phyloP scores from a whole-genome alignment of 1,284 basidiomycete species.

The Abortiporus biennis region DNA sequence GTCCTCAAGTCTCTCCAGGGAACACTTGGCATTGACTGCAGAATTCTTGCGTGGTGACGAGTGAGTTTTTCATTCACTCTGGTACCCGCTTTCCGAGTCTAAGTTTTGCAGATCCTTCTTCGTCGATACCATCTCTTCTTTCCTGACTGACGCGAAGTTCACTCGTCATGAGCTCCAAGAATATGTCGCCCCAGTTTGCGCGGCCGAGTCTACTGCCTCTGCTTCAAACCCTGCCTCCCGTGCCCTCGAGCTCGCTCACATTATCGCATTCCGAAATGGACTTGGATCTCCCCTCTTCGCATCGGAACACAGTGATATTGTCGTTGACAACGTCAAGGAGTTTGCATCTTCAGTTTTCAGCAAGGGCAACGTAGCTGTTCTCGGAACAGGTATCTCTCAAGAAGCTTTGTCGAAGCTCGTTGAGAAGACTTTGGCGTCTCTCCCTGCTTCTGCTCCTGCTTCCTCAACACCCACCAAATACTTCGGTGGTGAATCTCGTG shows the following conservation, averaged over 20 bases:
- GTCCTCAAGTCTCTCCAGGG: conserved; percentile 80
- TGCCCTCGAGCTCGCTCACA: conserved; percentile 81
- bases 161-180: conserved; percentile 83
- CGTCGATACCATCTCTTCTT: conserved; percentile 80
- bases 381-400: conserved; percentile 82
- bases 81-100: conserved; percentile 5
- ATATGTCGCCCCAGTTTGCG: conserved; percentile 75
- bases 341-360: conserved; percentile 72
- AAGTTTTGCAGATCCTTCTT: conserved; percentile 66
- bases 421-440: conserved; percentile 56
- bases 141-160: conserved; percentile 79
- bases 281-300: conserved; percentile 88
- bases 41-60: conserved; percentile 96
- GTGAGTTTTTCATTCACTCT: too few species aligned
- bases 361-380: conserved; percentile 75
- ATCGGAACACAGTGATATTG: conserved; percentile 58
- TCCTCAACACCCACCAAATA: conserved; percentile 47
- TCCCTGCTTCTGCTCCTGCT: conserved; percentile 34
- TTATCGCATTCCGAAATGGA: conserved; percentile 85
- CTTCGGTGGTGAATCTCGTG: conserved; percentile 81
- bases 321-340: conserved; percentile 63
- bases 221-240: conserved; percentile 53
- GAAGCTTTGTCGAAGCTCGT: conserved; percentile 68
- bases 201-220: conserved; percentile 66
- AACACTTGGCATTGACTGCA: conserved; percentile 85